A percentile compares a stretch with the other conserved stretches of the same genome.
Evolutionary conservation across 2,329 filamentous ascomycete genomes (phyloP).

Genomic region (Microsporum canis): DNA sequence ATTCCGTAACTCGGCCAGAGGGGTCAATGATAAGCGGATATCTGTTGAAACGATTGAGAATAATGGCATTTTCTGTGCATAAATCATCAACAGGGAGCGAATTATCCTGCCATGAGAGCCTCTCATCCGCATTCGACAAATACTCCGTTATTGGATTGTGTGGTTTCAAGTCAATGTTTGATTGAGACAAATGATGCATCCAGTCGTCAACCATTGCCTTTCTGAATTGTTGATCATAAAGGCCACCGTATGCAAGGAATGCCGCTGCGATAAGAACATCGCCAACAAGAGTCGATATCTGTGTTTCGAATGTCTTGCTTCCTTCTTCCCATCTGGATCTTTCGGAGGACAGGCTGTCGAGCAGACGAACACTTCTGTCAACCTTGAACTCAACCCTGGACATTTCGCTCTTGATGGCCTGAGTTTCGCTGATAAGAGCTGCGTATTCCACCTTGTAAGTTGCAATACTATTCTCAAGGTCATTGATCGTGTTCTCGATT

Average conservation of each 20-base stretch:
- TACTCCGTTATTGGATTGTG: constrained; percentile 95
- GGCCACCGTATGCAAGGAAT: constrained; percentile 90
- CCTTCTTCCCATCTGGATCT: constrained; percentile 89
- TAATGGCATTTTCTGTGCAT: constrained; percentile 96
- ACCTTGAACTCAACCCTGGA: constrained; percentile 94
- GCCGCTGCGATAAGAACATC: constrained; percentile 94
- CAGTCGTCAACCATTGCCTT: constrained; percentile 98
- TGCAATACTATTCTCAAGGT: constrained; percentile 79
- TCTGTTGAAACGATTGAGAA: constrained; percentile 93
- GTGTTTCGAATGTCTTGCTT: constrained; percentile 95
- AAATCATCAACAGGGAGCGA: constrained; percentile 89
- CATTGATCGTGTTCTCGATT: constrained; percentile 74
- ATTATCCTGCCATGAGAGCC: constrained; percentile 89
- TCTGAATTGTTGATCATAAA: constrained; percentile 96
- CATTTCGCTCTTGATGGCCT: constrained; percentile 97
- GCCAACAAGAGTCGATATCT: constrained; percentile 91
- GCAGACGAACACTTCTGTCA: constrained; percentile 81
- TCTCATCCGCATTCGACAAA: constrained; percentile 88
- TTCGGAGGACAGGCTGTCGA: constrained; percentile 92
- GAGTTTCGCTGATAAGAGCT: constrained; percentile 87
- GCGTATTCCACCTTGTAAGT: constrained; percentile 96
- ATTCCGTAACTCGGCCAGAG: constrained; percentile 86
- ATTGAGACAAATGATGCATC: constrained; percentile 82
- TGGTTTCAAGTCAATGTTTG: constrained; percentile 85
- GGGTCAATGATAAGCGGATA: constrained; percentile 98